A percentile compares a stretch with the other conserved stretches of the same genome.
Conservation (phyloP, 441 rosid species). For the Adansonia madagascariensis region DNA sequence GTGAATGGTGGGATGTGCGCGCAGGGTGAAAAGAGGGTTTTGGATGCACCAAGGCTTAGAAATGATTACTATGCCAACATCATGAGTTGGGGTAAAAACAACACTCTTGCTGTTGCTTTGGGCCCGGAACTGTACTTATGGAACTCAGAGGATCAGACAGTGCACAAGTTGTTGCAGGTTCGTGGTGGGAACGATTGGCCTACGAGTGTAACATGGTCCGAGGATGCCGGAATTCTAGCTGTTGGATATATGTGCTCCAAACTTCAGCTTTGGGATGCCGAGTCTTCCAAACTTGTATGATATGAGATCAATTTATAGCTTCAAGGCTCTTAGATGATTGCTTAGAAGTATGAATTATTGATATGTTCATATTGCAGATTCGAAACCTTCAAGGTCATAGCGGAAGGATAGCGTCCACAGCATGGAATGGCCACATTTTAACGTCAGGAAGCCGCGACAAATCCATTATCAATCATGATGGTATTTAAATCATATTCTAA, state of each 20-base stretch:
- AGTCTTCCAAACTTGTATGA: constrained; percentile 53
- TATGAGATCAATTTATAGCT: neutral
- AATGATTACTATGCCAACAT: constrained; percentile 49
- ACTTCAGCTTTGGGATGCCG: constrained; percentile 53
- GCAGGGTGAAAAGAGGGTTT: constrained; percentile 45
- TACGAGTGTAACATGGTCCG: constrained; percentile 53
- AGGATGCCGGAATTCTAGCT: constrained; percentile 43
- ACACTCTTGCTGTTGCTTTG: constrained; percentile 50
- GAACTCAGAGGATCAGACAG: constrained; percentile 36
- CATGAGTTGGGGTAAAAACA: constrained; percentile 58
- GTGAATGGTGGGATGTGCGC: constrained; percentile 20
- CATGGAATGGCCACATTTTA: constrained; percentile 50
- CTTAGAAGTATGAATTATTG: neutral
- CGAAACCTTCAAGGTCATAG: constrained; percentile 47
- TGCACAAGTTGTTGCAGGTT: constrained; percentile 31
- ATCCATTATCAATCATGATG: constrained; percentile 52
- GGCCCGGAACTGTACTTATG: constrained; percentile 43
- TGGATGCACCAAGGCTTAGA: constrained; percentile 53
- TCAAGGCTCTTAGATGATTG: constrained; percentile 14
- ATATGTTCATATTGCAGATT: constrained; percentile 30
- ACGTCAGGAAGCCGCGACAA: constrained; percentile 57
- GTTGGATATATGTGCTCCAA: constrained; percentile 46
- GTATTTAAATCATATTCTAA: constrained; percentile 27
- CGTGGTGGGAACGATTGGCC: constrained; percentile 35
- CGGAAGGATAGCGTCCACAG: constrained; percentile 40